Evolutionary conservation across 208 protist genomes (phyloP).

Genomic region (Acanthamoeba royreba): DNA sequence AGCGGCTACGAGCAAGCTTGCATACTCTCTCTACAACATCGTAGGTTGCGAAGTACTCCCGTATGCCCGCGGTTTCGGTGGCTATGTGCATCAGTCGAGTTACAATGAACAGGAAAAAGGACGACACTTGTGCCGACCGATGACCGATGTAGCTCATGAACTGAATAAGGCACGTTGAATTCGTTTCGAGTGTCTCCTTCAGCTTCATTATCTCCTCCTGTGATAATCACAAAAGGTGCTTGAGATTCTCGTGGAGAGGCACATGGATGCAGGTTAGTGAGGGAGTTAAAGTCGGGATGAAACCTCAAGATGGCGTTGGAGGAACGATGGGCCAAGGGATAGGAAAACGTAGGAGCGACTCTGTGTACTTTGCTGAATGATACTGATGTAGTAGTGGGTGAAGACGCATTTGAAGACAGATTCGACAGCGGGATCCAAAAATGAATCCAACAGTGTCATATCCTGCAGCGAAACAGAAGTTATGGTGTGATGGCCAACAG

Average conservation of each 20-base stretch:
- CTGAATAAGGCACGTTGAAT: not conserved
- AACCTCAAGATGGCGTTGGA: not conserved
- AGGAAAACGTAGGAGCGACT: not conserved
- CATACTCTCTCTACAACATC: not conserved
- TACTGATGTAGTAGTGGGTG: conserved; percentile 5
- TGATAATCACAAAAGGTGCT: too few relatives aligned
- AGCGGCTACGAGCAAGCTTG: not conserved
- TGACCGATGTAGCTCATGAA: not conserved
- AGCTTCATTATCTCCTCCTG: not conserved
- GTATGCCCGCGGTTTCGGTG: not conserved
- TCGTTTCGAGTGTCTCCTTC: not conserved
- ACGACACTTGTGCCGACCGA: not conserved
- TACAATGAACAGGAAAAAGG: conserved; percentile 15
- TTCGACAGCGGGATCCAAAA: not conserved
- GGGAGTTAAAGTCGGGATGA: not conserved
- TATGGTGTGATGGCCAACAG: too few relatives aligned
- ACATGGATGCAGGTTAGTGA: too few relatives aligned
- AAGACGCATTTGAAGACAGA: not conserved
- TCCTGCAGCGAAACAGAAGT: too few relatives aligned
- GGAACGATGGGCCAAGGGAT: conserved; percentile 4
- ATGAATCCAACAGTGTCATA: not conserved
- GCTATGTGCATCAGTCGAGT: not conserved
- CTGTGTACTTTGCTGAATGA: not conserved
- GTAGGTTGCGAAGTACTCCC: not conserved
- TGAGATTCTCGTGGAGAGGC: too few relatives aligned